Percentiles rank a stretch among this genome's conserved stretches.
Conservation (phyloP, 495 filamentous ascomycete genomes). For the Trichoderma asperelloides region DNA sequence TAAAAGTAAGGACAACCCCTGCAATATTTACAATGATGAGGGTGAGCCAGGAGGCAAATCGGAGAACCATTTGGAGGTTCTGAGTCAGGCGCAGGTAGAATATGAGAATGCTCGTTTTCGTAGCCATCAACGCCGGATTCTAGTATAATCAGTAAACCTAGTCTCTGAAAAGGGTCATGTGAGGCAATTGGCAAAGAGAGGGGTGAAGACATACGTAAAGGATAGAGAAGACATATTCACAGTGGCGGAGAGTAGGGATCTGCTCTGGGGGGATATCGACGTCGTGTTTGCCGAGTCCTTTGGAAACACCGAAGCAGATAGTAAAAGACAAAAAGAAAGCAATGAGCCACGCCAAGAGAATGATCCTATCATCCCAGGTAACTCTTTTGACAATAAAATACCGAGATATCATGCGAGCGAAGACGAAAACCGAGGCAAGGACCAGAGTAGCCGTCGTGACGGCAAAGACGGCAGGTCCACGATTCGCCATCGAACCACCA, state of each 20-base stretch:
- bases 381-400: slow-evolving; percentile 61
- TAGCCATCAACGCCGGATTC: slow-evolving; percentile 82
- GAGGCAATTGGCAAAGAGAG: neutral
- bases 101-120: slow-evolving; percentile 85
- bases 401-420: slow-evolving; percentile 61
- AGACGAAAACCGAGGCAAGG: slow-evolving; percentile 62
- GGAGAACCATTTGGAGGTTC: slow-evolving; percentile 58
- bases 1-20: slow-evolving; percentile 67
- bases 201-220: slow-evolving; percentile 55
- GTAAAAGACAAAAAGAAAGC: slow-evolving; percentile 69
- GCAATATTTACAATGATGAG: slow-evolving; percentile 66
- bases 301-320: slow-evolving; percentile 61
- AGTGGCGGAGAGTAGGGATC: slow-evolving; percentile 45
- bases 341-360: slow-evolving; percentile 75
- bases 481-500: slow-evolving; percentile 26
- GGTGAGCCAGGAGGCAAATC: slow-evolving; percentile 60
- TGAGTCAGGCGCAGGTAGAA: slow-evolving; percentile 78
- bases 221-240: slow-evolving; percentile 75
- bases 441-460: slow-evolving; percentile 64
- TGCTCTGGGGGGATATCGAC: slow-evolving; percentile 43
- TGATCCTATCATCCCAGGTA: slow-evolving; percentile 72
- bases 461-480: slow-evolving; percentile 58
- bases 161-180: neutral
- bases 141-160: slow-evolving; percentile 22
- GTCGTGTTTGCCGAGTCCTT: slow-evolving; percentile 73